phyloP scores from a whole-genome alignment of 2,329 filamentous ascomycete species.

The Plectosphaerella plurivora region DNA sequence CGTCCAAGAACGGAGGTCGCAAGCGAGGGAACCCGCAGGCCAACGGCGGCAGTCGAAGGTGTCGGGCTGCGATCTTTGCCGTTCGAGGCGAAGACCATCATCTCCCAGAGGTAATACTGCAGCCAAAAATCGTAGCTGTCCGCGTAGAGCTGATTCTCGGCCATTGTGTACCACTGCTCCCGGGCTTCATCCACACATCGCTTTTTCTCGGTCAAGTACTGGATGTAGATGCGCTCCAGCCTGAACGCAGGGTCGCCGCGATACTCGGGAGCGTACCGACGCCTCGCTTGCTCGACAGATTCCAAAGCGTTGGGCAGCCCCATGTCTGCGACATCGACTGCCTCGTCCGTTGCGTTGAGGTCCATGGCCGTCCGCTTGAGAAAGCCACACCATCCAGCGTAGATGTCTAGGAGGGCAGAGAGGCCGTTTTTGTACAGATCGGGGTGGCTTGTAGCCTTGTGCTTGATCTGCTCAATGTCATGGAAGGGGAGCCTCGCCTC shows the following conservation, averaged over 20 bases:
- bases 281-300: conserved; percentile 74
- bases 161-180: conserved; percentile 69
- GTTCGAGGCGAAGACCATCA: conserved; percentile 55
- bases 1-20: conserved; percentile 75
- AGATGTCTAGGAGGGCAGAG: conserved; percentile 84
- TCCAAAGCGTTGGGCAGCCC: conserved; percentile 83
- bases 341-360: conserved; percentile 70
- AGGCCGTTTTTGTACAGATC: conserved; percentile 82
- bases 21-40: conserved; percentile 60
- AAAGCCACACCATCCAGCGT: conserved; percentile 92
- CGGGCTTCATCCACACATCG: conserved; percentile 73
- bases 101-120: conserved; percentile 87
- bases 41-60: conserved; percentile 37
- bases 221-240: conserved; percentile 86
- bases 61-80: conserved; percentile 50
- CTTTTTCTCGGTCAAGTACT: conserved; percentile 83
- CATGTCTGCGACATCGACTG: conserved; percentile 84
- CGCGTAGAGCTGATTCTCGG: conserved; percentile 57
- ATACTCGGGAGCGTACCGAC: conserved; percentile 69
- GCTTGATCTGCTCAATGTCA: conserved; percentile 85
- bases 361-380: conserved; percentile 81
- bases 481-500: conserved; percentile 70
- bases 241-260: conserved; percentile 86
- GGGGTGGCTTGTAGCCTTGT: conserved; percentile 81
- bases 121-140: conserved; percentile 93